Base-by-base conservation (phyloP, 371 early-diverging fungal species). In the Rhizopus delemar region DNA sequence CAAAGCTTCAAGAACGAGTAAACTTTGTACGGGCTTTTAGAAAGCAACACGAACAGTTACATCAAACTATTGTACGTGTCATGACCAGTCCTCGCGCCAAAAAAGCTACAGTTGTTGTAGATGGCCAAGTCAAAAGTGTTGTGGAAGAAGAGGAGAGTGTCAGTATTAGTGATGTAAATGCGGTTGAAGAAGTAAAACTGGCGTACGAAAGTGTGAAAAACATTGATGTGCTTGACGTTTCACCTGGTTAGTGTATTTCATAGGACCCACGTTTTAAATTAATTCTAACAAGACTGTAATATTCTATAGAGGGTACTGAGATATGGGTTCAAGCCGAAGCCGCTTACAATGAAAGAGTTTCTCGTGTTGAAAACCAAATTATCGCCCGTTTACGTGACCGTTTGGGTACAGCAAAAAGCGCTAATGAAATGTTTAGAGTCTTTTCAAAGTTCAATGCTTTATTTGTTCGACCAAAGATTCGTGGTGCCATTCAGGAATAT, bases 371-470 rank as follows among this genome's bases (percentile, higher is more conserved):
- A 70, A 96, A 95, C 74, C 95, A 96, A 69, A 96, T 98, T 64
- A 98, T 99, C 63, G 87, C 92, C 8, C 86, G 90, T 16, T 85
- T 99, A 41, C 88, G 98, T 28, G 97, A 97, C 76, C 85, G 94
- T 35, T 83, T 99, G 49, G 97, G 93, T 36, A 91, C 92, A 5
- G 93, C 95, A 53, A 93, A 93, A 74, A 99, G 93, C 62, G 97
- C 99, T 3, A 93, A 92, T 55, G 98, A 98, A 70, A 99, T 99
- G 99, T 98, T 99, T 80, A 87, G 98, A 29, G 96, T 97, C 5
- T 98, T 99, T 68, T 93, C 94, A 34, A 97, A 98, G 70, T 99
- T 98, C 86, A 98, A 98, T 69, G 97, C 97, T 1, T 84, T 99
- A 34, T 99, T 99, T 74, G 94, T 98, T 28, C 86, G 99, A 35